phyloP scores from a whole-genome alignment of 2,329 filamentous ascomycete genomes.

The Fusarium equiseti region DNA sequence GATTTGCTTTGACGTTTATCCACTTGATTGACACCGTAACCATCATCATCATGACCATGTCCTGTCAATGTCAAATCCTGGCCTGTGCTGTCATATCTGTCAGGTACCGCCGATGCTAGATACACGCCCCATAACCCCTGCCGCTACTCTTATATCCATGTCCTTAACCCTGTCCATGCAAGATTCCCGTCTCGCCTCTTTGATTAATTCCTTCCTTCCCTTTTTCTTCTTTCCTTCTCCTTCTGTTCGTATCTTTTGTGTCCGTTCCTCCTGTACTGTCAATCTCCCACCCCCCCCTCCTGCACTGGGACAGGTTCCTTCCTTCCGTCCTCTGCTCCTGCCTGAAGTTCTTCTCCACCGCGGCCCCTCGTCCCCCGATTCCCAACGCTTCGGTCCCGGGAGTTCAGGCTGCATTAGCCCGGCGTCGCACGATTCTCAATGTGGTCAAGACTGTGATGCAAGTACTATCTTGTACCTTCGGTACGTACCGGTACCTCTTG shows the following conservation, averaged over 20 bases:
- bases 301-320: not conserved
- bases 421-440: slow-evolving; percentile 33
- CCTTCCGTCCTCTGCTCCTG: slow-evolving; percentile 11
- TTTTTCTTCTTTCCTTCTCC: slow-evolving; percentile 16
- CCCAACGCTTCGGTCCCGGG: slow-evolving; percentile 47
- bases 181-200: slow-evolving; percentile 39
- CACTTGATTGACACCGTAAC: slow-evolving; percentile 25
- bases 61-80: slow-evolving; percentile 2
- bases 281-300: slow-evolving; percentile 1
- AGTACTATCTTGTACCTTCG: not conserved
- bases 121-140: slow-evolving; percentile 19
- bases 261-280: slow-evolving; percentile 3
- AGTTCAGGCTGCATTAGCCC: slow-evolving; percentile 45
- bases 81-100: not conserved
- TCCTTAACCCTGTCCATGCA: slow-evolving; percentile 33
- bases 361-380: slow-evolving; percentile 33
- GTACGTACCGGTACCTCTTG: slow-evolving; percentile 30
- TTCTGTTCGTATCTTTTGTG: slow-evolving; percentile 3
- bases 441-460: slow-evolving; percentile 4
- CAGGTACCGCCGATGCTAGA: not conserved
- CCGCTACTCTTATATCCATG: slow-evolving; percentile 1
- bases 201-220: slow-evolving; percentile 16
- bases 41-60: slow-evolving; percentile 3
- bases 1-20: slow-evolving; percentile 21
- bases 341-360: slow-evolving; percentile 24